phyloP scores from a whole-genome alignment of 2,329 filamentous ascomycete genomes.

The Fusarium heterosporum region DNA sequence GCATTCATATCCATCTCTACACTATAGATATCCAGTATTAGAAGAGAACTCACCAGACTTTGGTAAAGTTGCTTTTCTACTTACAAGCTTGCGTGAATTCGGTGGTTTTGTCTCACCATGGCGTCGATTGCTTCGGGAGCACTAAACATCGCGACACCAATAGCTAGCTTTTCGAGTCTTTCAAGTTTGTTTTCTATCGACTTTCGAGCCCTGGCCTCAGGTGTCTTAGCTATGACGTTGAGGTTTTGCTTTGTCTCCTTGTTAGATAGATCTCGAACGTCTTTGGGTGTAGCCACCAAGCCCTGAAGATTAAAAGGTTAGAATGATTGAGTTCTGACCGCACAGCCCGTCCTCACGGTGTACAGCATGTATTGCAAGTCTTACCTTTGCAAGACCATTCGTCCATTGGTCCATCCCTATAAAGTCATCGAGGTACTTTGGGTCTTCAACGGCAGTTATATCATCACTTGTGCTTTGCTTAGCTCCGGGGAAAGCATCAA shows the following conservation, averaged over 20 bases:
- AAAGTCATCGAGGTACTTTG: conserved; percentile 9
- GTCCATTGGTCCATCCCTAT: conserved; percentile 23
- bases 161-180: neutral
- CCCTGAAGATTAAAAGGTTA: neutral
- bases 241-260: neutral
- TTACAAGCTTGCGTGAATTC: neutral
- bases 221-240: neutral
- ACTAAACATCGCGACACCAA: conserved; percentile 23
- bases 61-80: neutral
- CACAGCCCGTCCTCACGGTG: too few relatives aligned
- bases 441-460: neutral
- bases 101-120: conserved; percentile 14
- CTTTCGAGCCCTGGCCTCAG: neutral
- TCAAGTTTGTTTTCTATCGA: neutral
- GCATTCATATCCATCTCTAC: conserved; percentile 9
- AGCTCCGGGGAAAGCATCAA: conserved; percentile 6
- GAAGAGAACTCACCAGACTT: rapidly evolving
- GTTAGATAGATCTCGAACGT: neutral
- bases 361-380: neutral
- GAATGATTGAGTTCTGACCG: neutral
- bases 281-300: neutral
- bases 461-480: neutral
- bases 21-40: neutral
- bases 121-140: neutral
- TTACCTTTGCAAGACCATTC: conserved; percentile 18